Percentiles rank a stretch among this genome's conserved stretches.
Conservation (phyloP, 306 rosid genomes). For the Acacia confusa region DNA sequence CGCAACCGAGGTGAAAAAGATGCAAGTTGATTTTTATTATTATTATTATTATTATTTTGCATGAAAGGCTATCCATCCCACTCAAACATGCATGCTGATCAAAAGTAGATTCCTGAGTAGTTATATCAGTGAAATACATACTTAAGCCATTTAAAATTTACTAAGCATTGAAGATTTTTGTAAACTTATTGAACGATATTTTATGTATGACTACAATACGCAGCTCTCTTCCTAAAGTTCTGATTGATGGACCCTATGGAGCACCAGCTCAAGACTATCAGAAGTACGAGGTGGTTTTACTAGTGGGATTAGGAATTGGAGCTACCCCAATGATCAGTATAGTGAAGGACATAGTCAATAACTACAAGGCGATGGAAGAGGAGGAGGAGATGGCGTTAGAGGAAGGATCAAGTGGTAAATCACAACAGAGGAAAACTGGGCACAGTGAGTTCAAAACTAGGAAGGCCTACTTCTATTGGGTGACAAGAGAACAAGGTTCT, state of each 20-base stretch:
- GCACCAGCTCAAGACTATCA: conserved; percentile 80
- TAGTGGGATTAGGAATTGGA: conserved; percentile 72
- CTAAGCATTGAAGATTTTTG: not conserved
- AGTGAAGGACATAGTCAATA: conserved; percentile 60
- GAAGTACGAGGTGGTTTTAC: conserved; percentile 58
- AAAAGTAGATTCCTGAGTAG: not conserved
- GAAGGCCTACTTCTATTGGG: conserved; percentile 68
- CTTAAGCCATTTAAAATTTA: not conserved
- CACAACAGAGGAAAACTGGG: not conserved
- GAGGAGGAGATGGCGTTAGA: conserved; percentile 36
- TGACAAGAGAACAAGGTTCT: conserved; percentile 66
- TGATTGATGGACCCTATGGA: conserved; percentile 77
- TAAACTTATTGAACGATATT: not conserved
- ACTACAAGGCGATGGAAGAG: conserved; percentile 50
- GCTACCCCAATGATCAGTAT: conserved; percentile 78
- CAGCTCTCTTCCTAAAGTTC: conserved; percentile 49
- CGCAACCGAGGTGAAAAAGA: not conserved
- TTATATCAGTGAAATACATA: not conserved
- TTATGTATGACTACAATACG: not conserved
- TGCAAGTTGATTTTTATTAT: not conserved
- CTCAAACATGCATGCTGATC: not conserved
- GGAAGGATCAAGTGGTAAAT: conserved; percentile 32
- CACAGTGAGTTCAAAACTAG: conserved; percentile 41
- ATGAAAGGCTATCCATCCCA: not conserved
- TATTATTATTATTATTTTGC: not conserved